Conservation (phyloP, 2,329 filamentous ascomycete species). For the Cadophora sp. region DNA sequence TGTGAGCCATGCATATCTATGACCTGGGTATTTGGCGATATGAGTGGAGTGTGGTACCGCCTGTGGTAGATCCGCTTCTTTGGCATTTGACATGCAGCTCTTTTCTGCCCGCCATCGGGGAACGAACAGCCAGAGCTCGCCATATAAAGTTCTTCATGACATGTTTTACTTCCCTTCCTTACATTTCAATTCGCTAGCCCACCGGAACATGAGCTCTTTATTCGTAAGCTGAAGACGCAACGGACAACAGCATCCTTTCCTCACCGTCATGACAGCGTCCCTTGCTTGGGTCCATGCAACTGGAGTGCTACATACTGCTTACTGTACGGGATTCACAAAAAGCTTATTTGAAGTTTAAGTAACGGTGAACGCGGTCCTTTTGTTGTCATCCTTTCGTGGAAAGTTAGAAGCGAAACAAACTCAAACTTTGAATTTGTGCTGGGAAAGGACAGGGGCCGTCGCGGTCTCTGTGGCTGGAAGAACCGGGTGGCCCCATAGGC, state of each 20-base stretch:
- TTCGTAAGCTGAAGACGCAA: too few relatives aligned
- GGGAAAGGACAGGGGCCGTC: too few relatives aligned
- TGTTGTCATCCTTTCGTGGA: background rate
- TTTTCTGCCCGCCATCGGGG: background rate
- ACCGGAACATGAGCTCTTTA: too few relatives aligned
- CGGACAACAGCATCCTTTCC: too few relatives aligned
- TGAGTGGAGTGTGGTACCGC: too few relatives aligned
- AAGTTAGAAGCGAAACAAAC: background rate
- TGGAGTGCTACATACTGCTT: background rate
- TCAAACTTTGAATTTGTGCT: too few relatives aligned
- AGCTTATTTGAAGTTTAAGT: background rate
- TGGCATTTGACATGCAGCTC: background rate
- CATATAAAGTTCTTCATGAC: background rate
- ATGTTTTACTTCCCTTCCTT: too few relatives aligned
- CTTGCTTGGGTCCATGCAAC: background rate
- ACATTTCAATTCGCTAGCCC: too few relatives aligned
- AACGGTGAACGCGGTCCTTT: background rate
- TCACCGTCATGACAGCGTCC: background rate
- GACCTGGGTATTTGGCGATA: too few relatives aligned
- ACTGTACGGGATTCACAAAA: background rate
- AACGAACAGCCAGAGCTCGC: background rate
- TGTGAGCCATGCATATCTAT: too few relatives aligned
- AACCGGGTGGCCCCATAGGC: too few relatives aligned
- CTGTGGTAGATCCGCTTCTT: background rate
- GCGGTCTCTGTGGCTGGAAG: too few relatives aligned